Conservation (phyloP, 2,329 filamentous ascomycete genomes). For the Cladosporium sp. region DNA sequence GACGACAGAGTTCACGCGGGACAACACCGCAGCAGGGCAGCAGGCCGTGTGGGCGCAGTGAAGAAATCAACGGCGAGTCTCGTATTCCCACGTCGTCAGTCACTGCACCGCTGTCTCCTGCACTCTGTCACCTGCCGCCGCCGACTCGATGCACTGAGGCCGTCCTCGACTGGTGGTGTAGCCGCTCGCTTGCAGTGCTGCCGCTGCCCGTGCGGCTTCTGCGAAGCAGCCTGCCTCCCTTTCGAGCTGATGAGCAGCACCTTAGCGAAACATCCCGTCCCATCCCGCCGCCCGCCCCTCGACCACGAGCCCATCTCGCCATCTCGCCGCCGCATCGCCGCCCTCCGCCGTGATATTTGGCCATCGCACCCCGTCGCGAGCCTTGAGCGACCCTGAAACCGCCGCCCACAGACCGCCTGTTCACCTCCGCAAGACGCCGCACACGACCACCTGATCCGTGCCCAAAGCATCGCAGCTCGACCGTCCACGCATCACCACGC, state of each 20-base stretch:
- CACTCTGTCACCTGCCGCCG: background rate
- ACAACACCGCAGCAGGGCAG: background rate
- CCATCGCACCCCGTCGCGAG: background rate
- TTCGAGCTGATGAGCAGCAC: no score
- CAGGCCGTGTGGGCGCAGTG: background rate
- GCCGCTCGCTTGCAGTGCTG: background rate
- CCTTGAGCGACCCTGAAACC: background rate
- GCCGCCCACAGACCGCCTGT: background rate
- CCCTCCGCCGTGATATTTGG: background rate
- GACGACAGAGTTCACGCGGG: background rate
- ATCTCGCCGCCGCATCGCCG: background rate
- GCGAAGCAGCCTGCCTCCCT: slow-evolving; percentile 3
- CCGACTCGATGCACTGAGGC: slow-evolving; percentile 3
- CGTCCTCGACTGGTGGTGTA: slow-evolving; percentile 1
- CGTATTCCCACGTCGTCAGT: background rate
- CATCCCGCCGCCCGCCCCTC: background rate
- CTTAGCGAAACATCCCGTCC: background rate
- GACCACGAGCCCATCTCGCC: background rate
- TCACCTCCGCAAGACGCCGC: slow-evolving; percentile 5
- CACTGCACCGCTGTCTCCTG: background rate
- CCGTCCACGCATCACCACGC: slow-evolving; percentile 4
- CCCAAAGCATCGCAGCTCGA: slow-evolving; percentile 5
- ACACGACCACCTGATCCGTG: slow-evolving; percentile 3
- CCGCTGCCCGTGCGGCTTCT: slow-evolving; percentile 4
- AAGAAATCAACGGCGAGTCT: background rate